Base-by-base conservation (phyloP, 768 basidiomycete species). In the Coprinellus micaceus region DNA sequence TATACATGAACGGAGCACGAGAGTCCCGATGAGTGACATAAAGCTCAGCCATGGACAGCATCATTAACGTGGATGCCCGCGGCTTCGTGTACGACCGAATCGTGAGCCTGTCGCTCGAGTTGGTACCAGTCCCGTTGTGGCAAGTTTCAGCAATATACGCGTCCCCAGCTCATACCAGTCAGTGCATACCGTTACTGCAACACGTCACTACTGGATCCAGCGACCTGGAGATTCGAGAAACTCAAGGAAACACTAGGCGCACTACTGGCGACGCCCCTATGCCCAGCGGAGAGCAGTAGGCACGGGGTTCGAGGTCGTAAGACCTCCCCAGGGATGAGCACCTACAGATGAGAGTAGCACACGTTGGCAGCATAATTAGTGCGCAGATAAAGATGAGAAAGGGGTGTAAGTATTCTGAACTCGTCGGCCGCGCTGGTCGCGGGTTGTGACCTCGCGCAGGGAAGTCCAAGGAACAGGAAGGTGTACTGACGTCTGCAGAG, bases 21-120 rank as follows among this genome's bases (percentile, higher is more conserved):
- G n/a, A n/a, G n/a, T n/a, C n/a, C n/a, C n/a, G n/a, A n/a, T n/a
- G n/a, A n/a, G n/a, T n/a, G n/a, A n/a, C n/a, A n/a, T n/a, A n/a
- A n/a, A n/a, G n/a, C n/a, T 77, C 74, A 9, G 63, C 64, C 60
- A 73, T 70, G 63, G 74, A 78, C 28, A 77, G 54, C n/a, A 73
- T 75, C 69, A 71, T 70, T n/a, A n/a, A n/a, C 4, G 74, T 76
- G 59, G 76, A 78, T 1, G 74, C 76, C 13, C 76, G 74, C 4
- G 76, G 73, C 57, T 75, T 77, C 76, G 77, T 78, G 53, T 65
- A 66, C 4, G 77, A n/a, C n/a, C n/a, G 77, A 12, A 62, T 68
- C 24, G 70, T 68, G 61, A 70, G 77, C 10, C 65, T 57, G 2
- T 66, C 71, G 45, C 60, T 64, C 10, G 65, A 60, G 39, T 68